Evolutionary conservation across 371 early-diverging fungal genomes (phyloP), one percentile per base, ranked within the genome.

Genomic region (Mortierella sp.): DNA sequence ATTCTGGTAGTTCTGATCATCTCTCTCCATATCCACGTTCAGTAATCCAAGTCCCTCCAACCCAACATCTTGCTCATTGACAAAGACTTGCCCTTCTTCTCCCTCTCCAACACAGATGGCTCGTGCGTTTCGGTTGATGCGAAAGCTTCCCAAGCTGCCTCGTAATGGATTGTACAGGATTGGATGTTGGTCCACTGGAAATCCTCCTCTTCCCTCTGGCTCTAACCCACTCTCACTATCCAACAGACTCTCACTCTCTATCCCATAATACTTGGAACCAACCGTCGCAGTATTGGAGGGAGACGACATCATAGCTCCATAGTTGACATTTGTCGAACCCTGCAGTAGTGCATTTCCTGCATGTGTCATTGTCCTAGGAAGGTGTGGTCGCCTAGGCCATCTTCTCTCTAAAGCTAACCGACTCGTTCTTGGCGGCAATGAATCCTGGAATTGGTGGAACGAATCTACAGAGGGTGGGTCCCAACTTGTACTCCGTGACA

Each of bases 81-180:
- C 23, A 57, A 59, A 68, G 12, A 76, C 57, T 14, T 58, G 50
- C 4, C 76, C 76, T 14, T 76, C 76, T 23, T 71, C 72, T 15
- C 72, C 68, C 37, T 71, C 76, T 16, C 72, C 72, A 64, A 76
- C 71, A 1, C 57, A 43, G 14, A 76, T 28, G 15, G 68, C 72
- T 21, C 58, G 46, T 14, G 68, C 65, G 25, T 50, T 71, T 21
- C 72, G 62, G 57, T 61, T 66, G 37, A 76, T 64, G 21, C 72
- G 63, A 62, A 76, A 76, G 15, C 72, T 71, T 0, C 77, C 72
- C 37, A 68, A 57, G 37, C 77, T 77, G 21, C 77, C 77, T 15
- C 77, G 64, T 37, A 77, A 55, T n/a, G 72, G 77, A 37, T 68
- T 77, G 65, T 77, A 72, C 18, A 77, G 62, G 25, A 77, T 77